Conservation (phyloP, 495 filamentous ascomycete species). For the Penicillium pulvis region DNA sequence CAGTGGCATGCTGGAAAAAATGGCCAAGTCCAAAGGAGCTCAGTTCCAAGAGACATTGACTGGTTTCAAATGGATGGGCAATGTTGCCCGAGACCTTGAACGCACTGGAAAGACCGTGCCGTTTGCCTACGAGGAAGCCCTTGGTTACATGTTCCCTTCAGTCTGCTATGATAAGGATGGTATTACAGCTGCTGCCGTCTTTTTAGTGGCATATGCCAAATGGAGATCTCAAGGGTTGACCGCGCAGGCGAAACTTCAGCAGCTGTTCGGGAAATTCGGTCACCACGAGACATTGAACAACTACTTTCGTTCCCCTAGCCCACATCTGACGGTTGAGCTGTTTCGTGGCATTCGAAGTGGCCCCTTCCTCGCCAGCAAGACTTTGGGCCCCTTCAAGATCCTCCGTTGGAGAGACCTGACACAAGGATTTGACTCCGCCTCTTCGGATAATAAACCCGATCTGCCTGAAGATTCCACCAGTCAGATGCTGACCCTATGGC, state of each 20-base stretch:
- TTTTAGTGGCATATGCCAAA: conserved; percentile 57
- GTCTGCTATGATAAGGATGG: conserved; percentile 73
- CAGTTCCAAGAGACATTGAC: conserved; percentile 67
- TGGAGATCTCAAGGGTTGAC: conserved; percentile 59
- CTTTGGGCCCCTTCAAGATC: conserved; percentile 55
- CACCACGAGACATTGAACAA: conserved; percentile 69
- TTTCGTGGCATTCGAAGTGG: conserved; percentile 58
- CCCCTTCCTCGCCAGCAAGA: conserved; percentile 41
- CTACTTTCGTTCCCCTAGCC: conserved; percentile 64
- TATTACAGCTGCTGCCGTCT: conserved; percentile 65
- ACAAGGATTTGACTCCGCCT: conserved; percentile 61
- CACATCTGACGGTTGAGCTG: conserved; percentile 50
- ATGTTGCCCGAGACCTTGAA: conserved; percentile 45
- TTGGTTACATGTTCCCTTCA: conserved; percentile 72
- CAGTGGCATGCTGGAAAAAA: conserved; percentile 62
- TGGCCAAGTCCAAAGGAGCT: conserved; percentile 59
- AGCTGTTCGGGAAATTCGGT: conserved; percentile 62
- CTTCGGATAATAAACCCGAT: conserved; percentile 53
- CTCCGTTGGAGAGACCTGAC: conserved; percentile 70
- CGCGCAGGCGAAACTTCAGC: conserved; percentile 59
- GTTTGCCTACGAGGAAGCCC: conserved; percentile 73
- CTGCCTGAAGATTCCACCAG: conserved; percentile 60
- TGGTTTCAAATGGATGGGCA: conserved; percentile 76
- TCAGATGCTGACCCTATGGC: conserved; percentile 74
- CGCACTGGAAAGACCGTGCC: conserved; percentile 51